Evolutionary conservation across 2,329 filamentous ascomycete species (phyloP).

Genomic region (Dactylellina sp.): DNA sequence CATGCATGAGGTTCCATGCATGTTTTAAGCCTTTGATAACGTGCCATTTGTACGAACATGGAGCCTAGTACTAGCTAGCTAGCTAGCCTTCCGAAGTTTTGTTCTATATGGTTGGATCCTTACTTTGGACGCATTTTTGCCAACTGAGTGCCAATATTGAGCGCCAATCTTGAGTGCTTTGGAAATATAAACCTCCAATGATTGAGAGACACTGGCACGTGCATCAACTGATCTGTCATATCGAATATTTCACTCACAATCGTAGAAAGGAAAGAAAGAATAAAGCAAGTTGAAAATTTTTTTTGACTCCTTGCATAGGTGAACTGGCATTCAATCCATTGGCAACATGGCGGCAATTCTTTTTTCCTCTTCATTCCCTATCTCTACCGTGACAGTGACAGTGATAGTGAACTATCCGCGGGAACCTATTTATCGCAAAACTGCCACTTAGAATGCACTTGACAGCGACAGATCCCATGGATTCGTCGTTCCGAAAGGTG

Average conservation of each 20-base stretch:
- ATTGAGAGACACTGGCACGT: background rate
- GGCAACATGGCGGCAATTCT: background rate
- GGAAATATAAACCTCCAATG: background rate
- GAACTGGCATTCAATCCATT: constrained; percentile 19
- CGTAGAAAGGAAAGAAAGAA: constrained; percentile 10
- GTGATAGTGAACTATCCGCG: too few relatives aligned
- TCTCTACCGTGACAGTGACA: too few relatives aligned
- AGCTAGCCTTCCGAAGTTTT: too few relatives aligned
- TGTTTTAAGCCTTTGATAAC: constrained; percentile 40
- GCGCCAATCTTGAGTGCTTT: too few relatives aligned
- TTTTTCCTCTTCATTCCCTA: background rate
- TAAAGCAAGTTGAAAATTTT: constrained; percentile 15
- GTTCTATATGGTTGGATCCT: too few relatives aligned
- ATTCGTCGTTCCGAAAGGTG: too few relatives aligned
- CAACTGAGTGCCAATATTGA: too few relatives aligned
- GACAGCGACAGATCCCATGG: constrained; percentile 2
- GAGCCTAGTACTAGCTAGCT: too few relatives aligned
- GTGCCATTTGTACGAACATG: constrained; percentile 37
- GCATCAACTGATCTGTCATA: too few relatives aligned
- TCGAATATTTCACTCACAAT: constrained; percentile 2
- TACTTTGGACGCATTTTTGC: too few relatives aligned
- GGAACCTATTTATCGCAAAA: too few relatives aligned
- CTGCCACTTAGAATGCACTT: background rate
- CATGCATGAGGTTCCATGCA: constrained; percentile 31
- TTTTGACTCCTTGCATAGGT: constrained; percentile 14